Evolutionary conservation across 495 filamentous ascomycete genomes (phyloP).

Genomic region (Alectoria sarmentosa): DNA sequence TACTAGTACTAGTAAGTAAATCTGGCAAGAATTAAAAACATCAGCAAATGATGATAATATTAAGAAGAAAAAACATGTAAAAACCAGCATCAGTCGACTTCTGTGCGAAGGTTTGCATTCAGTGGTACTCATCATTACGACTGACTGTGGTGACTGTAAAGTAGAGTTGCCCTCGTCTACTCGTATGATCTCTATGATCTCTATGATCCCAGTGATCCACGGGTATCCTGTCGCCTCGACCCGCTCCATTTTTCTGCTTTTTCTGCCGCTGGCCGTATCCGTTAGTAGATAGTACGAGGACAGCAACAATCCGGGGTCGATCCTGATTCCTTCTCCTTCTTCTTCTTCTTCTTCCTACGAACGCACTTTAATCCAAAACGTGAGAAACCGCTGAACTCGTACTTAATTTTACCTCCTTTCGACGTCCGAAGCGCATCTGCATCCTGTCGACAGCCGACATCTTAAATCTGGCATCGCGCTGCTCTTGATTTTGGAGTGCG

Average conservation of each 20-base stretch:
- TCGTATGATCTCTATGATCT: too few relatives aligned
- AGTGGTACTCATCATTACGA: too few relatives aligned
- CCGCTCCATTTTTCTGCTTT: not conserved
- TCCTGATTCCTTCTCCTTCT: not conserved
- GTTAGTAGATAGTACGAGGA: not conserved
- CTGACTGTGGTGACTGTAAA: too few relatives aligned
- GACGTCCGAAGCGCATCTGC: not conserved
- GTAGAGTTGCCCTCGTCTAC: too few relatives aligned
- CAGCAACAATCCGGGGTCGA: not conserved
- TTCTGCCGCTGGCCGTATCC: not conserved
- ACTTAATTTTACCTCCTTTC: not conserved
- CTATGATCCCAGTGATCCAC: too few relatives aligned
- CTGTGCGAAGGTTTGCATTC: not conserved
- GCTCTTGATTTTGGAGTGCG: not conserved
- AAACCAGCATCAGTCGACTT: not conserved
- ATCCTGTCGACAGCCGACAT: constrained; percentile 4
- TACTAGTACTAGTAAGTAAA: not conserved
- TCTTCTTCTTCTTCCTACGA: not conserved
- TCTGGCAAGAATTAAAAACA: not conserved
- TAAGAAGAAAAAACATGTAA: not conserved
- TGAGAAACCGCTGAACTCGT: not conserved
- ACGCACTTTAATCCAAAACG: not conserved
- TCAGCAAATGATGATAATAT: not conserved
- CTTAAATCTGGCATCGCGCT: not conserved
- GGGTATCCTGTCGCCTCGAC: not conserved